These are phyloP conservation scores for Lyophyllum atratum DNA, from an alignment of 768 basidiomycete species.

Conservation along the genomic window DNA sequence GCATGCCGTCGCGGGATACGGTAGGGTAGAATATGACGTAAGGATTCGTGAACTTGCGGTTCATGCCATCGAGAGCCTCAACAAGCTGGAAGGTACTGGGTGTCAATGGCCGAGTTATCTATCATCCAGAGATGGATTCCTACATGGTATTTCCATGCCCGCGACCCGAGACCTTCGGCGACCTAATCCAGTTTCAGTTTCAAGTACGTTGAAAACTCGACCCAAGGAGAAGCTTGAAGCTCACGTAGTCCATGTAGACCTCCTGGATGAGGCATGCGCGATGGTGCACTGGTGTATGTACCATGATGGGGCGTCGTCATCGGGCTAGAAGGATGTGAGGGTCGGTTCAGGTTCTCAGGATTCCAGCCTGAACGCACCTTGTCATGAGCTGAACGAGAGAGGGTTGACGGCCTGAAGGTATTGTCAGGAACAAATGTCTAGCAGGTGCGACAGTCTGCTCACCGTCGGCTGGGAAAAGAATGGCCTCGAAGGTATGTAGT, in stretches of 20 bases:
- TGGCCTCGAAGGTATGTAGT: slow-evolving; percentile 63
- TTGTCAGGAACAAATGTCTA: slow-evolving; percentile 2
- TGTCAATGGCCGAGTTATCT: neutral
- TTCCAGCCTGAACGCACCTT: slow-evolving; percentile 42
- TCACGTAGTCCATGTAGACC: slow-evolving; percentile 79
- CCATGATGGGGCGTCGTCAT: slow-evolving; percentile 46
- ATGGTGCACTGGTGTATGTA: slow-evolving; percentile 44
- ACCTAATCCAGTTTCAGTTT: slow-evolving; percentile 41
- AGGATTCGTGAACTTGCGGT: slow-evolving; percentile 72
- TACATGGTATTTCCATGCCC: slow-evolving; percentile 77
- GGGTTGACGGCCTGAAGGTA: slow-evolving; percentile 60
- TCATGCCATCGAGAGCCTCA: slow-evolving; percentile 80
- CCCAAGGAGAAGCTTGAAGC: slow-evolving; percentile 16
- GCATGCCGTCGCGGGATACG: slow-evolving; percentile 77
- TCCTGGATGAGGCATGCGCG: slow-evolving; percentile 82
- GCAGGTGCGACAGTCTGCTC: neutral
- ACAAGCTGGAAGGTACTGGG: slow-evolving; percentile 50
- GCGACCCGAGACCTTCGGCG: slow-evolving; percentile 67
- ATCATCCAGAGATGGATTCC: neutral
- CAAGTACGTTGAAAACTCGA: slow-evolving; percentile 5
- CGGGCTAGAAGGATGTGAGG: slow-evolving; percentile 30
- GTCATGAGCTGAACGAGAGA: slow-evolving; percentile 76
- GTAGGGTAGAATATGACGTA: slow-evolving; percentile 83
- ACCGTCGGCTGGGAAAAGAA: slow-evolving; percentile 79
- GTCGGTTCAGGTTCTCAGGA: slow-evolving; percentile 1